These are phyloP conservation scores for Chaetomium sp. DNA, from an alignment of 2,329 filamentous ascomycete species.

Conservation along the genomic window DNA sequence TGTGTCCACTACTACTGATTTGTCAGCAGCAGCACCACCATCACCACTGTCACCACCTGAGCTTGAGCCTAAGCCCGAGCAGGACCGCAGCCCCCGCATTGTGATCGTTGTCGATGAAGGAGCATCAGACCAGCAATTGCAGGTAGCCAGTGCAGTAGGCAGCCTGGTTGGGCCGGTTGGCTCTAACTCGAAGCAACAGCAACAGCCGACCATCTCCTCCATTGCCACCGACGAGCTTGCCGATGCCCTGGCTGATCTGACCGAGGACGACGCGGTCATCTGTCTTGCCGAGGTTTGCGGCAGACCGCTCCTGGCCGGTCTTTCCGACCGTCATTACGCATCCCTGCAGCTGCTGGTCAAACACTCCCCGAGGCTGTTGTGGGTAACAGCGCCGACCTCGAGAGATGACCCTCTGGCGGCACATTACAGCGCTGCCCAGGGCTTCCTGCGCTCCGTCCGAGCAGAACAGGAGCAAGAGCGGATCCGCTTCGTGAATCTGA, in stretches of 20 bases:
- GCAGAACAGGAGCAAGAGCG: background rate
- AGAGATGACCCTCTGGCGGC: background rate
- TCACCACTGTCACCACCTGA: background rate
- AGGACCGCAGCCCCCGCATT: background rate
- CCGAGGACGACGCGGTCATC: background rate
- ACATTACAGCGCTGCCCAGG: background rate
- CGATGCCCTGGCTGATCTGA: background rate
- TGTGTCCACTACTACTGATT: background rate
- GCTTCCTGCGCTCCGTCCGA: constrained; percentile 1
- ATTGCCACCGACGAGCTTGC: background rate
- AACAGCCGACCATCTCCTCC: background rate
- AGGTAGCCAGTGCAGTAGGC: background rate
- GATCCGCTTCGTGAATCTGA: background rate
- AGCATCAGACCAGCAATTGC: background rate
- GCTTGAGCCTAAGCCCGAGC: background rate
- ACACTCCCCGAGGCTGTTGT: background rate
- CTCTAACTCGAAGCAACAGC: background rate
- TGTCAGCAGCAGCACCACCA: background rate
- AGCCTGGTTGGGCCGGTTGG: background rate
- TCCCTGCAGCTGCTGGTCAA: background rate
- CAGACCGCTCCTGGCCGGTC: background rate
- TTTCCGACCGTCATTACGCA: background rate
- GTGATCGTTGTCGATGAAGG: background rate
- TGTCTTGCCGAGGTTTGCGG: background rate
- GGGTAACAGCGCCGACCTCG: background rate